Conservation (phyloP, 371 early-diverging fungal species). For the Chytridiales sp. region DNA sequence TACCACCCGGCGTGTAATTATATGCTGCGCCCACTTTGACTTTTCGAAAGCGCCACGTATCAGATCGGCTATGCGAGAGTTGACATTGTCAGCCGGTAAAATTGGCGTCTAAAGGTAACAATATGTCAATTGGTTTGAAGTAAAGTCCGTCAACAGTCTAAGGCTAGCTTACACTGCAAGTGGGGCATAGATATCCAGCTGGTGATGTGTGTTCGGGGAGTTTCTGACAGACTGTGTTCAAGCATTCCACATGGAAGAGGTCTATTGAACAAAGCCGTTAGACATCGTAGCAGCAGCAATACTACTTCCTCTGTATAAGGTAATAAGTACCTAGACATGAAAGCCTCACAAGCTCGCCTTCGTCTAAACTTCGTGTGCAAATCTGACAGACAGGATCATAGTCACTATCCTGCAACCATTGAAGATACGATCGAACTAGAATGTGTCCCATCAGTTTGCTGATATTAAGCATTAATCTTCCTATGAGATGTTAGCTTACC, state of each 20-base stretch:
- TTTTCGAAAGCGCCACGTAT: conserved; percentile 31
- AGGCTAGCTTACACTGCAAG: conserved; percentile 29
- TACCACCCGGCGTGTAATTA: conserved; percentile 28
- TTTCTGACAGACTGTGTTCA: conserved; percentile 30
- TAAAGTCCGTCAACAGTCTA: neutral
- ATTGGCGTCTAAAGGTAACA: conserved; percentile 25
- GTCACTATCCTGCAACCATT: conserved; percentile 56
- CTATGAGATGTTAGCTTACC: conserved; percentile 18
- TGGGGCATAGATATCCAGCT: conserved; percentile 44
- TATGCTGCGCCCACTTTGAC: conserved; percentile 40
- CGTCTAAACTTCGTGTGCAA: conserved; percentile 36
- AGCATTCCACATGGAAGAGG: conserved; percentile 47
- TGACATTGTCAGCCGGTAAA: conserved; percentile 40
- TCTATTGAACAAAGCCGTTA: conserved; percentile 20
- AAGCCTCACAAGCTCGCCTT: conserved; percentile 42
- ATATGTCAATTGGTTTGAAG: conserved; percentile 1
- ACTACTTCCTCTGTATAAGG: neutral
- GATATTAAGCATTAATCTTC: neutral
- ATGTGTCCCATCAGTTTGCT: conserved; percentile 1
- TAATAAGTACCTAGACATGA: conserved; percentile 41
- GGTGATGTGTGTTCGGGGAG: conserved; percentile 47
- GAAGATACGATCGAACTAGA: conserved; percentile 49
- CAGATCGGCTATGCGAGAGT: conserved; percentile 29
- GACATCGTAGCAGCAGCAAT: neutral
- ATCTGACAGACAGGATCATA: conserved; percentile 44